Percentiles rank a stretch among this genome's conserved stretches.
phyloP scores from a whole-genome alignment of 2,329 filamentous ascomycete species.

The Grosmannia serpens region DNA sequence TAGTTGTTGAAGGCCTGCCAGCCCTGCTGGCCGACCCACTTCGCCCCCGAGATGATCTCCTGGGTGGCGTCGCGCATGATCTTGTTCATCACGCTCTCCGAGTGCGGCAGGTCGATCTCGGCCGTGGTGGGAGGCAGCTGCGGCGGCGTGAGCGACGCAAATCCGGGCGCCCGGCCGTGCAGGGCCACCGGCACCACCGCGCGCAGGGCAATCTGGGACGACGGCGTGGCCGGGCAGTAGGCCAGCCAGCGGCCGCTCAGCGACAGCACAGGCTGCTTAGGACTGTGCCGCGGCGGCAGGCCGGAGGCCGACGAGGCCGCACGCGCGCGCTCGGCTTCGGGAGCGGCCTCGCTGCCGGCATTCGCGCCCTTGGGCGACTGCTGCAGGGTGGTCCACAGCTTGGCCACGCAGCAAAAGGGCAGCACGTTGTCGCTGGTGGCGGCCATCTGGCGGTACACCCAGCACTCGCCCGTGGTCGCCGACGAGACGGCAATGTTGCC shows the following conservation, averaged over 20 bases:
- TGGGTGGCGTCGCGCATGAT: constrained; percentile 71
- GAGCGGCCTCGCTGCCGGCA: constrained; percentile 19
- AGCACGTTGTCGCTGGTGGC: constrained; percentile 28
- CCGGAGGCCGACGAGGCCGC: constrained; percentile 23
- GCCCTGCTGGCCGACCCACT: constrained; percentile 67
- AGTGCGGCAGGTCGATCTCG: constrained; percentile 59
- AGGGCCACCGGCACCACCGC: constrained; percentile 49
- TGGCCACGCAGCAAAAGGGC: constrained; percentile 60
- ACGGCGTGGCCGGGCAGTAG: constrained; percentile 61
- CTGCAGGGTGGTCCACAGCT: constrained; percentile 84
- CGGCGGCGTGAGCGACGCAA: constrained; percentile 53
- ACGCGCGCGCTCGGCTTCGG: constrained; percentile 23
- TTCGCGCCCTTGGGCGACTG: constrained; percentile 37
- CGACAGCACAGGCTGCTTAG: constrained; percentile 54
- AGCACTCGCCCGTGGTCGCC: constrained; percentile 76
- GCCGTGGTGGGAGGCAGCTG: constrained; percentile 56
- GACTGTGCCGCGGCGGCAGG: constrained; percentile 27
- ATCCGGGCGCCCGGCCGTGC: constrained; percentile 42
- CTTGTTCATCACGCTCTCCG: constrained; percentile 62
- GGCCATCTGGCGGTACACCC: constrained; percentile 52
- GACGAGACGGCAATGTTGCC: constrained; percentile 66
- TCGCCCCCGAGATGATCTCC: constrained; percentile 62
- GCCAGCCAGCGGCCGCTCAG: constrained; percentile 66
- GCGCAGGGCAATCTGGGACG: constrained; percentile 57
- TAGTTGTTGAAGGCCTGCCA: constrained; percentile 71